Base-by-base conservation (phyloP, 768 basidiomycete genomes). In the Gelatoporia subvermispora region DNA sequence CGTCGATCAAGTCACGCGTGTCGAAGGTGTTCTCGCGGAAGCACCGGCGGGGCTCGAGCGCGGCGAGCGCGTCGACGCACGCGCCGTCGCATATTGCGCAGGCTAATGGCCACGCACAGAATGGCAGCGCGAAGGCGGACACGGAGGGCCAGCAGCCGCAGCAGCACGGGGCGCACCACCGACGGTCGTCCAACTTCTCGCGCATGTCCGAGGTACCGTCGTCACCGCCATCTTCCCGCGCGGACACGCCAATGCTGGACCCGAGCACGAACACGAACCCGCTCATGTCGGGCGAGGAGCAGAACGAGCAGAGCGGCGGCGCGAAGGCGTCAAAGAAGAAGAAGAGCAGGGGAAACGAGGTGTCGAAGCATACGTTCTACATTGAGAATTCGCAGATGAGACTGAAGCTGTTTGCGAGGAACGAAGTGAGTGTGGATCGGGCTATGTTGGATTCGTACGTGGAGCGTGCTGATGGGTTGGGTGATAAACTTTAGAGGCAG, bases 291-390 rank as follows among this genome's bases (percentile, higher is more conserved):
- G 58, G 58, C 25, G 56, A 54, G n/a, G 61, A 65, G 34, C 48
- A 63, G 34, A 51, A 62, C 20, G 62, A 60, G 48, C 60, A 62
- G 53, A 62, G 64, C 13, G 58, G 35, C 8, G 53, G 38, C 23
- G 16, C 4, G 11, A 23, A 43, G 8, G 24, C 38, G 15, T 24
- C 16, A 37, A 66, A 71, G 49, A 76, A 72, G 65, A 74, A 67
- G 68, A 75, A 65, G 59, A 76, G 72, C 65, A 64, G 67, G 45
- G 58, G 66, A 1, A 72, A 72, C 34, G 84, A 89, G 49, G 85
- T 93, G 4, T 90, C 87, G 35, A 91, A 88, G 57, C 95, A 98
- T 66, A 95, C 91, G 1, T 98, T 98, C 67, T 96, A 89, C 59
- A 79, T 99, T 50, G 75, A 84, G 52, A 97, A 96, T 62, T 85